These are phyloP conservation scores for Medicago ruthenica DNA, from an alignment of 306 rosid species.

Conservation along the genomic window DNA sequence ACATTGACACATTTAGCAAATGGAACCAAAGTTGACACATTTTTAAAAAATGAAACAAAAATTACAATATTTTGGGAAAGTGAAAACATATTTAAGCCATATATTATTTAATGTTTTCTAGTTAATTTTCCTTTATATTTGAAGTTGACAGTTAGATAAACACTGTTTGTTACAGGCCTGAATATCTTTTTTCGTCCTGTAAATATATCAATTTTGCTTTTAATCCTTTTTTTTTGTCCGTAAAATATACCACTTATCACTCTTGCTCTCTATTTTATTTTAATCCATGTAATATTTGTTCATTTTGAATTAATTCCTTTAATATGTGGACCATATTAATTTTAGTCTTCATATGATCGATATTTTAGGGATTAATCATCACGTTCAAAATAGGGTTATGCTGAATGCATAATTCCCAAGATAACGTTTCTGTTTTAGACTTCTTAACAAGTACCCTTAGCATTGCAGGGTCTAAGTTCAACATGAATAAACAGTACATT, in stretches of 20 bases:
- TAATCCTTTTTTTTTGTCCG: background rate
- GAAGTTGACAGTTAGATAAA: conserved; percentile 22
- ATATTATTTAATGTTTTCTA: conserved; percentile 6
- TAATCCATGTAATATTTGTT: background rate
- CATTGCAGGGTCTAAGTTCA: too few relatives aligned
- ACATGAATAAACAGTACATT: too few relatives aligned
- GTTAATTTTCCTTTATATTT: conserved; percentile 18
- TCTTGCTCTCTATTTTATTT: background rate
- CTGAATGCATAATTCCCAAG: too few relatives aligned
- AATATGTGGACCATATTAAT: background rate
- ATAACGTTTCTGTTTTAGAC: too few relatives aligned
- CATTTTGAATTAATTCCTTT: conserved; percentile 8
- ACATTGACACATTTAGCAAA: background rate
- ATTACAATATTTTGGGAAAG: background rate
- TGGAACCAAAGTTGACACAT: background rate
- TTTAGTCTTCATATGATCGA: background rate
- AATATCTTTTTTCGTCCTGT: background rate
- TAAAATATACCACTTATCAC: background rate
- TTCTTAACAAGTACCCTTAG: too few relatives aligned
- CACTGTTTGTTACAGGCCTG: background rate
- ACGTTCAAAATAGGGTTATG: too few relatives aligned
- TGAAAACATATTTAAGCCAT: background rate
- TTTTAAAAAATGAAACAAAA: background rate
- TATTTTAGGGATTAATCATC: background rate
- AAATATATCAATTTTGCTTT: background rate